Evolutionary conservation across 305 asterid species (phyloP), one percentile per base, ranked within the genome.

Genomic region (Solanum hybrid): DNA sequence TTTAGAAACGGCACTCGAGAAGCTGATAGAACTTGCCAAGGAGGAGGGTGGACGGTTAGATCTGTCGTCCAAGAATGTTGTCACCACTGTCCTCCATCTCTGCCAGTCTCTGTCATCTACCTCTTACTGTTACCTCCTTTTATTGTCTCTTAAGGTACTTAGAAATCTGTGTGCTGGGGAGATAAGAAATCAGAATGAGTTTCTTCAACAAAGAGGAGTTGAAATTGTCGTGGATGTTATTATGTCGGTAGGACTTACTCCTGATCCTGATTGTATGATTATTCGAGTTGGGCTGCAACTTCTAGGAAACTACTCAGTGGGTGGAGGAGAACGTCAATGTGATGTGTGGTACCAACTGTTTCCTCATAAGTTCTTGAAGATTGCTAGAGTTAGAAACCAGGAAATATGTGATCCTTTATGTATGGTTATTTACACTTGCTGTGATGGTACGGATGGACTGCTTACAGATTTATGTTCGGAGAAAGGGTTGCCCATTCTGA

Each of bases 111-210:
- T 94, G 17, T 86, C 56, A 10, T 90, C 27, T 82, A 89, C 92
- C 87, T 91, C 94, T 78, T 84, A 82, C 26, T 87, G 93, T 42
- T 88, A 91, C 78, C 92, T 94, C 90, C 90, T 94, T 87, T 92
- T 95, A 66, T 91, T 86, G 37, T 86, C 96, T 82, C 66, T 97
- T 71, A 96, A 95, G 93, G 93, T 95, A 40, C 93, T 96, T 84
- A 94, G 99, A 85, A 97, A 97, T 92, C 88, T 95, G 86, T 94
- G 97, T 90, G 97, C 99, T 2, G 99, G 99, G 90, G 99, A 95
- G 89, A 79, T 90, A 32, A 76, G 73, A 64, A 97, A 95, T 80
- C 99, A 96, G 94, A 89, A 95, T 88, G 87, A 90, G 60, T 95
- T 97, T 92, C 93, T 96, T 89, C 93, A 92, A 89, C 92, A 92